These are phyloP conservation scores for Pinus tabuliformis DNA, from an alignment of 75 land plant genomes.

Conservation along the genomic window DNA sequence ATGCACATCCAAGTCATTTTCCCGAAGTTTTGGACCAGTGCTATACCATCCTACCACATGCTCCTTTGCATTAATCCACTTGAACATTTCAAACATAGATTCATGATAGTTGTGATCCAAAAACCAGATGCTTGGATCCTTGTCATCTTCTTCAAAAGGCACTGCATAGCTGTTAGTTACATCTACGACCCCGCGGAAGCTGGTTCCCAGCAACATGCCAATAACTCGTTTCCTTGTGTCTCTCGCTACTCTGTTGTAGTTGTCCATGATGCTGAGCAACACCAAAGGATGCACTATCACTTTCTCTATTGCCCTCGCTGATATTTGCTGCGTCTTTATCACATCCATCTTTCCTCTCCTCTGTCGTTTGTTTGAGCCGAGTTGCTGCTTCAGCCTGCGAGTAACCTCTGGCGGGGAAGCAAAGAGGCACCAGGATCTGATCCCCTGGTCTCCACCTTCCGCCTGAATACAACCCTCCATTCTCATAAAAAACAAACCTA, in stretches of 20 bases:
- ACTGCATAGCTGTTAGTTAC: slow-evolving; percentile 97
- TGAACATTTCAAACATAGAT: slow-evolving; percentile 75
- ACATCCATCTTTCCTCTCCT: slow-evolving; percentile 66
- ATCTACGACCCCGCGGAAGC: slow-evolving; percentile 84
- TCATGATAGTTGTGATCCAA: slow-evolving; percentile 67
- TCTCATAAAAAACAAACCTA: too few relatives aligned
- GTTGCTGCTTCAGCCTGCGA: too few relatives aligned
- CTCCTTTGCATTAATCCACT: slow-evolving; percentile 81
- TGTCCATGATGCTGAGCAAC: slow-evolving; percentile 90
- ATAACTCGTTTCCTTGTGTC: slow-evolving; percentile 92
- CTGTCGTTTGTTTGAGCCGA: not conserved
- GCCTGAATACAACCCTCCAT: too few relatives aligned
- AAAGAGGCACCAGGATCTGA: too few relatives aligned
- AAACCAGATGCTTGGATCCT: slow-evolving; percentile 95
- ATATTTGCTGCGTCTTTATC: slow-evolving; percentile 77
- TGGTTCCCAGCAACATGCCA: slow-evolving; percentile 79
- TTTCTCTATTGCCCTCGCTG: slow-evolving; percentile 72
- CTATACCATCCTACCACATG: slow-evolving; percentile 98
- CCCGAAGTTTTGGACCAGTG: slow-evolving; percentile 83
- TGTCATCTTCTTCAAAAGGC: slow-evolving; percentile 97
- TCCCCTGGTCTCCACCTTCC: too few relatives aligned
- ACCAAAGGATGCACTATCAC: slow-evolving; percentile 95
- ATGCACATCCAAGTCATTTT: slow-evolving; percentile 89
- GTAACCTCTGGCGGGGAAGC: too few relatives aligned
- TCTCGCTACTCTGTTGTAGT: slow-evolving; percentile 90